These are phyloP conservation scores for Phragmites australis DNA, from an alignment of 176 grass and related monocot species.

Conservation along the genomic window DNA sequence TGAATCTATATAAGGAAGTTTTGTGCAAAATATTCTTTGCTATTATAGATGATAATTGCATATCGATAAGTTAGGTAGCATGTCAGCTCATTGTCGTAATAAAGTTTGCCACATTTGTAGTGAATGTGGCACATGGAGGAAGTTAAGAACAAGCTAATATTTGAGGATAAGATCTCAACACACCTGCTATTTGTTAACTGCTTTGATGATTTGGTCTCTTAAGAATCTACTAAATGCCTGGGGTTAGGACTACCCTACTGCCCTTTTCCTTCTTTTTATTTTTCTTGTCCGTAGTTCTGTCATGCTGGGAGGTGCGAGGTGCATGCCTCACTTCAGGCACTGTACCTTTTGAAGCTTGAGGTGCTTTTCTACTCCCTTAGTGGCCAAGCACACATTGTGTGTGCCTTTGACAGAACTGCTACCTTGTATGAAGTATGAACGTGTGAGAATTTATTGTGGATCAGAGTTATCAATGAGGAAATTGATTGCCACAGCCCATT, in stretches of 20 bases:
- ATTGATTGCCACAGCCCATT: too few relatives aligned
- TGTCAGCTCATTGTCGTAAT: not conserved
- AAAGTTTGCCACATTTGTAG: not conserved
- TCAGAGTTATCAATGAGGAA: too few relatives aligned
- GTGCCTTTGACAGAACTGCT: not conserved
- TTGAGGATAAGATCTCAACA: not conserved
- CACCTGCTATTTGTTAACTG: not conserved
- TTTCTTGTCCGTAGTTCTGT: not conserved
- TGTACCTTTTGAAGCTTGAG: slow-evolving; percentile 15
- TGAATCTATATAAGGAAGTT: not conserved
- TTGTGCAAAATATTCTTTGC: not conserved
- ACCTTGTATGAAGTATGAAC: not conserved
- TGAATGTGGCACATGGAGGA: not conserved
- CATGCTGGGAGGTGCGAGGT: not conserved
- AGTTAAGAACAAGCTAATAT: not conserved
- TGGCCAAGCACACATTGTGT: not conserved
- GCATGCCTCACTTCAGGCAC: not conserved
- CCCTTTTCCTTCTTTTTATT: not conserved
- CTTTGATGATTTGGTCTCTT: not conserved
- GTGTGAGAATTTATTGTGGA: too few relatives aligned
- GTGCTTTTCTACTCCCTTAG: not conserved
- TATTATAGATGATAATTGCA: not conserved
- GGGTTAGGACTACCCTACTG: not conserved
- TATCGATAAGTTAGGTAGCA: not conserved
- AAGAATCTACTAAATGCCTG: not conserved